Evolutionary conservation across 208 protist species (phyloP).

Genomic region (Ichthyophonus hoferi): DNA sequence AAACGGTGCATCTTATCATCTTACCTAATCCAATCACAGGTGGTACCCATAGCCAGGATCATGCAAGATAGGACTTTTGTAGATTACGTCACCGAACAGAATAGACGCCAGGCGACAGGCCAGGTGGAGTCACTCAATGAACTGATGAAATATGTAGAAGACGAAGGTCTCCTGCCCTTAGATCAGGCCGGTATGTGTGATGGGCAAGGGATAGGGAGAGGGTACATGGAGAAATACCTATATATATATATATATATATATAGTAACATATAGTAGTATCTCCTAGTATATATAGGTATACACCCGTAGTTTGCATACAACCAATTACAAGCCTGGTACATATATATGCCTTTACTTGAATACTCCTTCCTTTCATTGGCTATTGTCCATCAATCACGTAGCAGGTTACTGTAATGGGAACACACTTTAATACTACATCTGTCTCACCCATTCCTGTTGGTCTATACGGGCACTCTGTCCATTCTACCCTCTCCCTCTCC

Average conservation of each 20-base stretch:
- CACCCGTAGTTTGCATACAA: background rate
- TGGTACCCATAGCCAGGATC: background rate
- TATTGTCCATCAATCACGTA: too few relatives aligned
- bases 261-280: background rate
- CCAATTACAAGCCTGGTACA: background rate
- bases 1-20: too few relatives aligned
- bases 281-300: background rate
- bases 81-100: background rate
- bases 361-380: too few relatives aligned
- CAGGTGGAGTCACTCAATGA: background rate
- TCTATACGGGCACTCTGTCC: too few relatives aligned
- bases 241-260: background rate
- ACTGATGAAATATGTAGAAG: conserved; percentile 16
- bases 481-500: background rate
- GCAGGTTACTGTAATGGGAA: too few relatives aligned
- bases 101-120: background rate
- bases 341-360: too few relatives aligned
- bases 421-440: too few relatives aligned
- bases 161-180: conserved; percentile 3
- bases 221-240: background rate
- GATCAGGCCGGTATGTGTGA: conserved; percentile 12
- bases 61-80: background rate
- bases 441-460: too few relatives aligned
- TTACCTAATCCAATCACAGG: too few relatives aligned
- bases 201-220: background rate